Conservation (phyloP, 305 asterid genomes). For the Solanum aculeatissimum region DNA sequence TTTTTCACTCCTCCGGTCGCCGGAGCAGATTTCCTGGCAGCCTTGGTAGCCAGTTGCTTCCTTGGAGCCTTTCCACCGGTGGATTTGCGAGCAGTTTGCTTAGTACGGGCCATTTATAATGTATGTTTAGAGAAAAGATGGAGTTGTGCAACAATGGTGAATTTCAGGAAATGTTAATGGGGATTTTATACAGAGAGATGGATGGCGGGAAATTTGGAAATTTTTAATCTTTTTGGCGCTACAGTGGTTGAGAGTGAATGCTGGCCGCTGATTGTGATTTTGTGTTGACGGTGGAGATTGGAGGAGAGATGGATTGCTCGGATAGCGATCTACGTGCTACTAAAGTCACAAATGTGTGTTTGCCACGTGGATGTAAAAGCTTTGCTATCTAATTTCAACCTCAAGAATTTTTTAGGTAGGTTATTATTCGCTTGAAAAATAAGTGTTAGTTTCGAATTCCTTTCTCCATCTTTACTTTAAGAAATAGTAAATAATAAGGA, state of each 20-base stretch:
- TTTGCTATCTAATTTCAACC: too few species aligned
- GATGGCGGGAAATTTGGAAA: neutral
- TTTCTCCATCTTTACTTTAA: too few species aligned
- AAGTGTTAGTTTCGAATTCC: too few species aligned
- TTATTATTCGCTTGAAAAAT: neutral
- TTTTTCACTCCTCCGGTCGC: constrained; percentile 3
- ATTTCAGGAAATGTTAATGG: neutral
- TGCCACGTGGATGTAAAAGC: neutral
- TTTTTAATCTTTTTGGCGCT: neutral
- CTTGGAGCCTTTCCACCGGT: neutral
- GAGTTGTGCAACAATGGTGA: neutral
- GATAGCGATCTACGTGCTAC: neutral
- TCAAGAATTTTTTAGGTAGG: neutral
- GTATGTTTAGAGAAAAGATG: neutral
- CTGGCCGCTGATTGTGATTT: neutral
- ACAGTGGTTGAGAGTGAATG: neutral
- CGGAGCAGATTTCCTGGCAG: neutral
- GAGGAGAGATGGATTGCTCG: neutral
- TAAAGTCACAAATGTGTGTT: neutral
- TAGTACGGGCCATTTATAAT: neutral
- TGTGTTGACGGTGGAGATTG: neutral
- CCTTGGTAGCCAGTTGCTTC: neutral
- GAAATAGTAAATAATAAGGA: too few species aligned
- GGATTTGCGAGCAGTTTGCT: constrained; percentile 4
- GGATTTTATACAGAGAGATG: neutral